A percentile compares a stretch with the other conserved stretches of the same genome.
Conservation (phyloP, 2,329 filamentous ascomycete species). For the Fusarium subglutinans region DNA sequence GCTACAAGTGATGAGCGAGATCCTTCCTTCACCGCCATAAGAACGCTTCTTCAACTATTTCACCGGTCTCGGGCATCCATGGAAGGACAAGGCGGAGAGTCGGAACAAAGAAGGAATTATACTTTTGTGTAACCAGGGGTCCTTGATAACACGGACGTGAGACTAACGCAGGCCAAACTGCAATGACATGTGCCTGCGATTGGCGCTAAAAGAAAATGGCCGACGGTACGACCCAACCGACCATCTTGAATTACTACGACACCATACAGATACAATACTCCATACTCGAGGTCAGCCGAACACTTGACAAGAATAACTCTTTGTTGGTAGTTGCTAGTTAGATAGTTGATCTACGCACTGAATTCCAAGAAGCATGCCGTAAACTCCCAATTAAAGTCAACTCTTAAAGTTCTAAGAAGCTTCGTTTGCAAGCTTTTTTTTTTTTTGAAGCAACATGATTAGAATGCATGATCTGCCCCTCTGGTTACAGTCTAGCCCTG, state of each 20-base stretch:
- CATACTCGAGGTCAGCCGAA: slow-evolving; percentile 1
- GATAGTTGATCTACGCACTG: not conserved
- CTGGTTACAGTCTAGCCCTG: not conserved
- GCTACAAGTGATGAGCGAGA: not conserved
- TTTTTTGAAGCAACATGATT: not conserved
- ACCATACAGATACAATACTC: not conserved
- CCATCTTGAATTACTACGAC: not conserved
- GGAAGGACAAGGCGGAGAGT: slow-evolving; percentile 1
- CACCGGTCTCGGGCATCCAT: slow-evolving; percentile 10
- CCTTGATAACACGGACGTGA: slow-evolving; percentile 4
- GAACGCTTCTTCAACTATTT: not conserved
- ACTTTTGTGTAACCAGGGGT: slow-evolving; percentile 24
- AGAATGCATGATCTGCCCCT: not conserved
- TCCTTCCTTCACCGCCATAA: slow-evolving; percentile 23
- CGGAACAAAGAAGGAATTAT: slow-evolving; percentile 5
- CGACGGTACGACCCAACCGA: slow-evolving; percentile 12
- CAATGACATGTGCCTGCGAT: slow-evolving; percentile 18
- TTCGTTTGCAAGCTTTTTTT: not conserved
- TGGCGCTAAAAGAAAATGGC: slow-evolving; percentile 37
- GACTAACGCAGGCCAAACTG: slow-evolving; percentile 33
- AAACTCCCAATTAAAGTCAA: not conserved
- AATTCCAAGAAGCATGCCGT: not conserved
- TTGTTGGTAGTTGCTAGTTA: not conserved
- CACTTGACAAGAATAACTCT: not conserved
- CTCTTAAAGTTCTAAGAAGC: not conserved